These are phyloP conservation scores for Solanum bulbocastanum DNA, from an alignment of 257 asterid genomes.

Conservation along the genomic window DNA sequence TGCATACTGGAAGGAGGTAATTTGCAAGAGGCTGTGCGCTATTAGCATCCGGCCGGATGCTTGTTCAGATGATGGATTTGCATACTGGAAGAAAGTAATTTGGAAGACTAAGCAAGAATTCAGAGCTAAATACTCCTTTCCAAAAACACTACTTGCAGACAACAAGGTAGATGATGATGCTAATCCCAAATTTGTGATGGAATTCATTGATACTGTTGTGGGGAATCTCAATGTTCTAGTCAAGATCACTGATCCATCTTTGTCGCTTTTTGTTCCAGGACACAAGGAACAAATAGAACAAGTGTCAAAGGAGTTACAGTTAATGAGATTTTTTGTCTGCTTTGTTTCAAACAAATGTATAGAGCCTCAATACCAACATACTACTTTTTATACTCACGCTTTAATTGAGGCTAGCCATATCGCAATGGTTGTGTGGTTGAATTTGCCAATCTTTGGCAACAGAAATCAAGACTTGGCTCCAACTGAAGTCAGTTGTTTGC, in stretches of 20 bases:
- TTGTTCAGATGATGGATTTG: no score
- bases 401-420: neutral
- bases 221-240: neutral
- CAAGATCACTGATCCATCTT: neutral
- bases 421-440: neutral
- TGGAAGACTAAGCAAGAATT: neutral
- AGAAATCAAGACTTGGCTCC: neutral
- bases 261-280: neutral
- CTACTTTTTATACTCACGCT: neutral
- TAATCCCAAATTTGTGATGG: neutral
- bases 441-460: neutral
- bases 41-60: no score
- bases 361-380: neutral
- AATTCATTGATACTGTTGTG: neutral
- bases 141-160: neutral
- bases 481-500: neutral
- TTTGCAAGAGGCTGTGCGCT: neutral
- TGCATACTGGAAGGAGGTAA: neutral
- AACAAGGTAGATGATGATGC: neutral
- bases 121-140: neutral
- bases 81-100: neutral
- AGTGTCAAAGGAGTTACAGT: neutral
- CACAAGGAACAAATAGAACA: neutral
- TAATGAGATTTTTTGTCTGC: neutral
- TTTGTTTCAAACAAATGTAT: neutral